Base-by-base conservation (phyloP, 805 yeast species). In the Teunomyces pallodes region DNA sequence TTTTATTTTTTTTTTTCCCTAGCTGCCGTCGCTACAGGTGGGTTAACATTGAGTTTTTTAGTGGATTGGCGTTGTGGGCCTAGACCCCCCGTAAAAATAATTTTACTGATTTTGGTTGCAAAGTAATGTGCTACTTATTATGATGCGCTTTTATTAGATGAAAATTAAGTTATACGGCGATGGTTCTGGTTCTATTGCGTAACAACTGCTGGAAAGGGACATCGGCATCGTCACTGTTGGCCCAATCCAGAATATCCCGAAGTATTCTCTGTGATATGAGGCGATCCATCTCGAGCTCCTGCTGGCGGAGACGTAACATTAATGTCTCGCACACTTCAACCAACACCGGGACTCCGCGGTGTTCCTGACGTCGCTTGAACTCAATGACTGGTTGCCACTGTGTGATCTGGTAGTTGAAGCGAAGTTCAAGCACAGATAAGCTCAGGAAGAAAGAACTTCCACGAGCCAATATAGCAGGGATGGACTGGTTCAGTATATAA, bases 241-340 rank as follows among this genome's bases (percentile, higher is more conserved):
- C 77, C 89, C 89, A 90, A 13, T 75, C 75, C 27, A 75, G 66
- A 50, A 89, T 79, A 60, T 89, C 96, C 13, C 72, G 66, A 46
- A 85, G 73, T 14, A 87, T 81, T 14, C 75, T 66, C 24, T 75
- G 70, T n/a, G 86, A 79, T 10, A 79, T 78, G 13, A 72, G 74
- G 53, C 74, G 70, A 56, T 84, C 88, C 57, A 86, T 64, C 43
- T 69, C 75, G 52, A 74, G 63, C 55, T 88, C 90, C 48, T 84
- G 85, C 42, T 77, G 71, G 49, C 79, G 72, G 70, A 89, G 75
- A 49, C 83, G 71, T 14, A 68, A 60, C 58, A 84, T 84, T 41
- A 89, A 69, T 2, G 72, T 64, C 58, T 88, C 96, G 64, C 96
- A 89, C 17, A 90, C 84, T 64, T 90, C 96, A 30, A 90, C 75